Percentiles rank a stretch among this genome's conserved stretches.
These are phyloP conservation scores for Naganishia sp. DNA, from an alignment of 1,284 basidiomycete species.

Conservation along the genomic window DNA sequence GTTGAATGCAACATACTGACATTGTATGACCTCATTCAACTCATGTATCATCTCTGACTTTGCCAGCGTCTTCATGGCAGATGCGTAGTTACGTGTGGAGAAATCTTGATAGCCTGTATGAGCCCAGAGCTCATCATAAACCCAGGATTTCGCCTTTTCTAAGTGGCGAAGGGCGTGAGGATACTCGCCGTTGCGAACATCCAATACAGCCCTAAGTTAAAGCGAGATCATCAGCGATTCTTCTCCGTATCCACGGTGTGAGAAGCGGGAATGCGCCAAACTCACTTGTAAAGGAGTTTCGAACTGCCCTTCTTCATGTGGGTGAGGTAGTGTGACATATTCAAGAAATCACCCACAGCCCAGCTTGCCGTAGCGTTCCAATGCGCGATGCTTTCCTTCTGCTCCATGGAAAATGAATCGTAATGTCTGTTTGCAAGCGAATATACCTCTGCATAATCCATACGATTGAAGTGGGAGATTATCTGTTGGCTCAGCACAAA, in stretches of 20 bases:
- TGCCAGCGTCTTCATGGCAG: constrained; percentile 45
- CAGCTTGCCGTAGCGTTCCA: constrained; percentile 48
- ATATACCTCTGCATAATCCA: constrained; percentile 44
- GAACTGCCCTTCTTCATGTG: constrained; percentile 48
- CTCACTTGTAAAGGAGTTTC: constrained; percentile 48
- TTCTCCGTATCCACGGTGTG: background rate
- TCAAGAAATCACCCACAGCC: constrained; percentile 45
- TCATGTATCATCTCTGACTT: constrained; percentile 49
- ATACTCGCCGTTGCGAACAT: constrained; percentile 44
- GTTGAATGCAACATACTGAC: constrained; percentile 34
- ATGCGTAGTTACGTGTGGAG: constrained; percentile 37
- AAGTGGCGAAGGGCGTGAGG: constrained; percentile 46
- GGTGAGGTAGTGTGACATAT: constrained; percentile 47
- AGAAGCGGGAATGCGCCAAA: background rate
- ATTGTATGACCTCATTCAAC: constrained; percentile 46
- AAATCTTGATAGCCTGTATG: constrained; percentile 37
- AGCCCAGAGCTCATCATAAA: constrained; percentile 47
- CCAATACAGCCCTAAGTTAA: constrained; percentile 43
- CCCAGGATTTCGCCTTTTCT: constrained; percentile 44
- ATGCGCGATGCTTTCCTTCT: constrained; percentile 44
- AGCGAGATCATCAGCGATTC: background rate
- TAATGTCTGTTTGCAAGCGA: constrained; percentile 42
- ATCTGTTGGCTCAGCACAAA: background rate
- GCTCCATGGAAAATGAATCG: constrained; percentile 42
- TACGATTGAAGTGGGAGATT: constrained; percentile 43